Evolutionary conservation across 495 filamentous ascomycete genomes (phyloP).

Genomic region (Hypoxylon cercidicola): DNA sequence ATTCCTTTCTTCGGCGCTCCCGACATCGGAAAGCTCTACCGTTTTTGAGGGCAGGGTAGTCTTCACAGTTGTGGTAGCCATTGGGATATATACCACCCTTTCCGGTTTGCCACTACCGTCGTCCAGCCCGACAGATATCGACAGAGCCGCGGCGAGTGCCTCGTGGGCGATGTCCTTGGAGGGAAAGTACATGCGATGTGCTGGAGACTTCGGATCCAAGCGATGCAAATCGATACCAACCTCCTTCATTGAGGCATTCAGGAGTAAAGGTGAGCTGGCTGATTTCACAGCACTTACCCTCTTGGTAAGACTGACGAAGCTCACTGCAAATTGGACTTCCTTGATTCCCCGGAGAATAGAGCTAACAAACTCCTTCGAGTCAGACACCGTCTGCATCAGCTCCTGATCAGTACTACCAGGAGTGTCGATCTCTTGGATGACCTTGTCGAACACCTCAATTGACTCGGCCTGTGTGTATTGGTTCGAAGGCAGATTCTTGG

Average conservation of each 20-base stretch:
- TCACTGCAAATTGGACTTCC: slow-evolving; percentile 94
- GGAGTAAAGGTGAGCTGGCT: slow-evolving; percentile 72
- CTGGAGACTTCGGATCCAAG: slow-evolving; percentile 91
- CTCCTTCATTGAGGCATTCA: slow-evolving; percentile 95
- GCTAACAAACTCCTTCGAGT: slow-evolving; percentile 91
- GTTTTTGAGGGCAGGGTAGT: slow-evolving; percentile 97
- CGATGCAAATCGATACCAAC: slow-evolving; percentile 92
- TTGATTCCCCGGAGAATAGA: slow-evolving; percentile 92
- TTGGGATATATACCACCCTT: slow-evolving; percentile 91
- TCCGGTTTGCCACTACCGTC: slow-evolving; percentile 86
- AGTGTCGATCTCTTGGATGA: slow-evolving; percentile 80
- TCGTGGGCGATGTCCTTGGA: slow-evolving; percentile 93
- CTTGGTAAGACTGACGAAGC: slow-evolving; percentile 88
- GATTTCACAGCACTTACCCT: slow-evolving; percentile 72
- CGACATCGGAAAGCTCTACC: slow-evolving; percentile 78
- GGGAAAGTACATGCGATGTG: slow-evolving; percentile 99
- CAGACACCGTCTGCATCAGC: slow-evolving; percentile 86
- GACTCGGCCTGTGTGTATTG: slow-evolving; percentile 47
- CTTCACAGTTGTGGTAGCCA: slow-evolving; percentile 95
- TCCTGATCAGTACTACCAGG: slow-evolving; percentile 78
- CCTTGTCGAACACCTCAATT: slow-evolving; percentile 73
- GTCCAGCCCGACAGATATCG: slow-evolving; percentile 89
- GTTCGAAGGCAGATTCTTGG: slow-evolving; percentile 43
- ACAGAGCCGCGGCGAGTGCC: slow-evolving; percentile 89
- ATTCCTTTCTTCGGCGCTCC: slow-evolving; percentile 85